Evolutionary conservation across 2,329 filamentous ascomycete species (phyloP).

Genomic region (Penicillium sp.): DNA sequence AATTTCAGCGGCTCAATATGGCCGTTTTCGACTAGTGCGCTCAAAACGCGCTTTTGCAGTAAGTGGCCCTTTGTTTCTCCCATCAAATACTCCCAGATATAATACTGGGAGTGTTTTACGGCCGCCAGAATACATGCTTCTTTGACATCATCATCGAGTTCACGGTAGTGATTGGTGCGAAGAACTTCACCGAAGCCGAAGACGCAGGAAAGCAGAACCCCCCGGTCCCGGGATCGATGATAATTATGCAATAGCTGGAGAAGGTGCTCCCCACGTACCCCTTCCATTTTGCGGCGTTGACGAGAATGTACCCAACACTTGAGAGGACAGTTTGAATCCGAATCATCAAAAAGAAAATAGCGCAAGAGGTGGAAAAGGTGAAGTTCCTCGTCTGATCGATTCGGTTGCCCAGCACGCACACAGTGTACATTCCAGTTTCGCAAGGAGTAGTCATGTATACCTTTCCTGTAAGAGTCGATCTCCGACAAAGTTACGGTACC

Average conservation of each 20-base stretch:
- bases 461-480: not conserved
- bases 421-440: not conserved
- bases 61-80: not conserved
- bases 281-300: not conserved
- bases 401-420: not conserved
- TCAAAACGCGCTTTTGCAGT: not conserved
- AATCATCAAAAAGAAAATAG: not conserved
- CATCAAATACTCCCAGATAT: not conserved
- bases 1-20: not conserved
- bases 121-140: not conserved
- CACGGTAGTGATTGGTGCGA: not conserved
- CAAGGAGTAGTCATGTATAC: not conserved
- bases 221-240: not conserved
- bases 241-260: not conserved
- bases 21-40: not conserved
- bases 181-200: not conserved
- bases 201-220: not conserved
- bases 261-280: not conserved
- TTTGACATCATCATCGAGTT: not conserved
- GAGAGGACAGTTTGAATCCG: not conserved
- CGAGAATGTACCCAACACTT: not conserved
- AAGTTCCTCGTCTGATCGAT: not conserved
- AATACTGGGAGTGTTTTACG: not conserved
- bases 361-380: not conserved
- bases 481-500: not conserved